Evolutionary conservation across 331 rosid genomes (phyloP), one percentile per base, ranked within the genome.

Genomic region (Prunus yedoensis): DNA sequence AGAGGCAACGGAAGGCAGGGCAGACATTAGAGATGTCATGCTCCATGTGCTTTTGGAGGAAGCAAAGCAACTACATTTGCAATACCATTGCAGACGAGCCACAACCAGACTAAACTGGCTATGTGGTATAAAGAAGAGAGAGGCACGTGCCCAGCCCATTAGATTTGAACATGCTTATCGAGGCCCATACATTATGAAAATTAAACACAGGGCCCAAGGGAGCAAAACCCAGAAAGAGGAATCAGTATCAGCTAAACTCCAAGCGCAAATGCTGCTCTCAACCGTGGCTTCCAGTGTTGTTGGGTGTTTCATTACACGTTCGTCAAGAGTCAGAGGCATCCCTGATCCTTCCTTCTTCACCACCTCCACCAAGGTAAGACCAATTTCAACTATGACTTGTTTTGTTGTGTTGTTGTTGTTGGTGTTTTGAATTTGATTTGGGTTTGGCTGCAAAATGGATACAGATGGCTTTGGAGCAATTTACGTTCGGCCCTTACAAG

Each of bases 401-500:
- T n/a, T 46, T 30, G 15, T 9, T 4, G 9, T 4, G 5, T 30
- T 52, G 20, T 66, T n/a, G 2, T 8, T n/a, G 3, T 7, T 71
- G 73, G 2, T 23, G 50, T 68, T 68, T 15, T 65, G 63, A 52
- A 70, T 51, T 69, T 47, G 23, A 64, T 35, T 71, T 74, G 16
- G 70, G 25, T 56, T 61, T 46, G 28, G 45, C 43, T 79, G 20
- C 73, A 54, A 52, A 75, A 45, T 66, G 58, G 57, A 53, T 59
- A 28, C 77, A 87, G 86, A 91, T 91, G 97, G 86, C 87, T 58
- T 53, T 60, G 75, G 92, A 85, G 18, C 54, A 73, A 73, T 91
- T 80, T 70, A 84, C 73, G 6, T 94, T 94, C 82, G 97, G 97
- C 45, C 76, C 89, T 18, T 85, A 89, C 89, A 86, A 89, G 83